A percentile compares a stretch with the other conserved stretches of the same genome.
Evolutionary conservation across 2,329 filamentous ascomycete genomes (phyloP).

Genomic region (Xylaria sp.): DNA sequence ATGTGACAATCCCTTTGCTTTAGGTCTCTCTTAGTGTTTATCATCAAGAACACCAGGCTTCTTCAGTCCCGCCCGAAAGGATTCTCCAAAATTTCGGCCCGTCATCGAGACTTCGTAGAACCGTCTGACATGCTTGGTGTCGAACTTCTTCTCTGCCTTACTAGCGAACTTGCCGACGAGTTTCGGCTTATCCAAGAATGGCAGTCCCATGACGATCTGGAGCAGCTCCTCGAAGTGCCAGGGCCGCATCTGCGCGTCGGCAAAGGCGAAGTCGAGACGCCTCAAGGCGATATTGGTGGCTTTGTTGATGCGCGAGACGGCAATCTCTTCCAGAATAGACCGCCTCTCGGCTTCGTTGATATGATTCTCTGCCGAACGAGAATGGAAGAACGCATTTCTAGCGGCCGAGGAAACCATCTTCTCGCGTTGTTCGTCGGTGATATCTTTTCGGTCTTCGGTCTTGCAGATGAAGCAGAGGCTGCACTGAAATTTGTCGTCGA

Average conservation of each 20-base stretch:
- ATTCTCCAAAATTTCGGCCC: not conserved
- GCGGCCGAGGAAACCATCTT: not conserved
- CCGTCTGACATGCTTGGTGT: not conserved
- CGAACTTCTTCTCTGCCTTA: slow-evolving; percentile 16
- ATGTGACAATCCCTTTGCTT: not conserved
- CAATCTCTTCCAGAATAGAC: not conserved
- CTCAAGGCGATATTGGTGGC: not conserved
- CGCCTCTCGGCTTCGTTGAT: slow-evolving; percentile 7
- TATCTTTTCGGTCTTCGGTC: not conserved
- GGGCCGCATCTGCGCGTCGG: not conserved
- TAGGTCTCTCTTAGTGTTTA: not conserved
- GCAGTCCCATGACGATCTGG: slow-evolving; percentile 10
- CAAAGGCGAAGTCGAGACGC: slow-evolving; percentile 13
- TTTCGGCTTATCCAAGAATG: slow-evolving; percentile 5
- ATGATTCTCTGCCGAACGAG: not conserved
- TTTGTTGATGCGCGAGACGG: not conserved
- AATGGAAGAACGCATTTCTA: not conserved
- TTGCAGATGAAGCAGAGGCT: slow-evolving; percentile 1
- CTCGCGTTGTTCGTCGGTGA: not conserved
- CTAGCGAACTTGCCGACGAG: slow-evolving; percentile 19
- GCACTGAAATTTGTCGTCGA: slow-evolving; percentile 5
- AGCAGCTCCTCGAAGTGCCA: slow-evolving; percentile 23
- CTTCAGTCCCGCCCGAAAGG: slow-evolving; percentile 8
- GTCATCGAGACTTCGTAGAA: slow-evolving; percentile 12
- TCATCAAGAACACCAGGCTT: slow-evolving; percentile 12